Evolutionary conservation across 2,329 filamentous ascomycete genomes (phyloP), one percentile per base, ranked within the genome.

Genomic region (Fusarium pseudograminearum): DNA sequence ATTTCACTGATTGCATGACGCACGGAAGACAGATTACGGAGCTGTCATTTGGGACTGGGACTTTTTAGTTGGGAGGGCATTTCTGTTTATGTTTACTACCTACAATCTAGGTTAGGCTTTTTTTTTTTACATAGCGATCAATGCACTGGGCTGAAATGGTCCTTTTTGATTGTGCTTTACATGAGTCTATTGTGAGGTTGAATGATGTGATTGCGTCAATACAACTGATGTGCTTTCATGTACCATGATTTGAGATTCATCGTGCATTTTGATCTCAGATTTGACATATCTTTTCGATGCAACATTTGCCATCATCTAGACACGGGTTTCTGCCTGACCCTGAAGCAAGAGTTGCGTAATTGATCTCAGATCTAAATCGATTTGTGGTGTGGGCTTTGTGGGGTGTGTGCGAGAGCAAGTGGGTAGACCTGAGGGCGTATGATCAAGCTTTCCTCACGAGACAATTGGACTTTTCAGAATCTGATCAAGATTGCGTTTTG

Each of bases 21-120:
- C 62, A 70, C 64, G 67, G 55, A 69, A 44, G 60, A 56, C 61
- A 67, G 61, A 65, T 48, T 50, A 67, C 53, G 66, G 61, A 70
- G 66, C 56, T 70, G 42, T 69, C 66, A 69, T 69, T 62, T 31
- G 46, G 50, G 56, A 40, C 36, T 31, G 42, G 50, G 56, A 40
- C 31, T 57, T 31, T 20, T 36, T 62, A 30, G 28, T 44, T 56
- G 62, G 48, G 42, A 53, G 5, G 44, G 20, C 15, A 52, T 52
- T 41, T 20, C 40, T 30, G 15, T 47, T 34, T 60, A 60, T 30
- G 28, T 30, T 30, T 30, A 30, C 28, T 30, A 30, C 28, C 28
- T 30, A 30, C 33, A 18, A 40, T 14, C 15, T 30, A 28, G 26
- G 9, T 51, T 28, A 30, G 24, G 18, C 20, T 7, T 52, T 30